Percentiles rank a stretch among this genome's conserved stretches.
Evolutionary conservation across 257 asterid species (phyloP).

Genomic region (Rubia yunnanensis): DNA sequence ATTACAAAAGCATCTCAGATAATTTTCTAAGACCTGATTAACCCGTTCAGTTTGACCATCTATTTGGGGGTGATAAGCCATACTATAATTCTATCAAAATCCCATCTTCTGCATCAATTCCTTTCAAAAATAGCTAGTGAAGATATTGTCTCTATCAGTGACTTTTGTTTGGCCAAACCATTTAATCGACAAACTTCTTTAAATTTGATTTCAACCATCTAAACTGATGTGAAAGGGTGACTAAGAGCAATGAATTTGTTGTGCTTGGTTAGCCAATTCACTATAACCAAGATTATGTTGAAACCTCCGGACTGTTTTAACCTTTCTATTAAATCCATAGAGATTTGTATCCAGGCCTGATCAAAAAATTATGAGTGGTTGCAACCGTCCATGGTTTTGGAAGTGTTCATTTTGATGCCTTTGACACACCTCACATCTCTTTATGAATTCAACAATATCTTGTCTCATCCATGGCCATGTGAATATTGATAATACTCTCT

Average conservation of each 20-base stretch:
- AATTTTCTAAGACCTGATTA: not conserved
- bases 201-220: not conserved
- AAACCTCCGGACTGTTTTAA: not conserved
- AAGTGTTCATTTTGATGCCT: not conserved
- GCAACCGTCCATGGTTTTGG: not conserved
- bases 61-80: not conserved
- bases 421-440: not conserved
- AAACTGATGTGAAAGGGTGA: not conserved
- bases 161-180: not conserved
- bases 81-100: not conserved
- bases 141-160: not conserved
- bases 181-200: not conserved
- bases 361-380: not conserved
- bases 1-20: not conserved
- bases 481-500: not conserved
- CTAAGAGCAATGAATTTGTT: not conserved
- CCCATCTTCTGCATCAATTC: not conserved
- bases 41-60: not conserved
- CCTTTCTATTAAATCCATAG: not conserved
- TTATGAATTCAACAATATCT: not conserved
- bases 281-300: not conserved
- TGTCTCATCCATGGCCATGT: not conserved
- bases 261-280: not conserved
- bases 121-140: not conserved
- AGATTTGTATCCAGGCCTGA: not conserved